A percentile compares a stretch with the other conserved stretches of the same genome.
These are phyloP conservation scores for Rhododendron ferrugineum DNA, from an alignment of 148 eudicot genomes.

Conservation along the genomic window DNA sequence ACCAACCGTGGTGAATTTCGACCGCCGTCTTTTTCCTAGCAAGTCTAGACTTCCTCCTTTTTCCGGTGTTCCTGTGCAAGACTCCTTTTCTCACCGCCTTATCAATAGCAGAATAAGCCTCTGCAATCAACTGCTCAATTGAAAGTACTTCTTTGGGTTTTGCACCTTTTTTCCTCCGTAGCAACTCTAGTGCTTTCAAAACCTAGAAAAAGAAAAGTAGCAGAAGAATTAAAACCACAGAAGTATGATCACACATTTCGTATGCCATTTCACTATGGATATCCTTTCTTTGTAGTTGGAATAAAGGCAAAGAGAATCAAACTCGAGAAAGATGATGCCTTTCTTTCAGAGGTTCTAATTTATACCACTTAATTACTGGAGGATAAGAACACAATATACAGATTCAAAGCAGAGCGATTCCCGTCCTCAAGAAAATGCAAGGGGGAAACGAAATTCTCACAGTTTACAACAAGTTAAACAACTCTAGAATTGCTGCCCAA, in stretches of 20 bases:
- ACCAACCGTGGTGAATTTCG: constrained; percentile 87
- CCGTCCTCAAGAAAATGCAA: neutral
- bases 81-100: constrained; percentile 77
- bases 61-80: constrained; percentile 83
- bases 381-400: neutral
- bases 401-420: neutral
- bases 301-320: neutral
- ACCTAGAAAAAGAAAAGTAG: constrained; percentile 34
- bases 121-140: constrained; percentile 71
- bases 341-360: neutral
- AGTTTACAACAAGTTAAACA: neutral
- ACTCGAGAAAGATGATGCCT: neutral
- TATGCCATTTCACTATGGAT: neutral
- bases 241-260: neutral
- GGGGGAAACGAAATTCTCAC: neutral
- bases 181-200: constrained; percentile 58
- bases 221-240: too few relatives aligned
- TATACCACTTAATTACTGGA: neutral
- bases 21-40: constrained; percentile 78
- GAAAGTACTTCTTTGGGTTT: constrained; percentile 54
- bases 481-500: neutral
- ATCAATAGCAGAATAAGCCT: constrained; percentile 78
- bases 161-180: constrained; percentile 55
- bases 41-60: constrained; percentile 78
- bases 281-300: neutral